These are phyloP conservation scores for Cordia subcordata DNA, from an alignment of 257 asterid species.

Conservation along the genomic window DNA sequence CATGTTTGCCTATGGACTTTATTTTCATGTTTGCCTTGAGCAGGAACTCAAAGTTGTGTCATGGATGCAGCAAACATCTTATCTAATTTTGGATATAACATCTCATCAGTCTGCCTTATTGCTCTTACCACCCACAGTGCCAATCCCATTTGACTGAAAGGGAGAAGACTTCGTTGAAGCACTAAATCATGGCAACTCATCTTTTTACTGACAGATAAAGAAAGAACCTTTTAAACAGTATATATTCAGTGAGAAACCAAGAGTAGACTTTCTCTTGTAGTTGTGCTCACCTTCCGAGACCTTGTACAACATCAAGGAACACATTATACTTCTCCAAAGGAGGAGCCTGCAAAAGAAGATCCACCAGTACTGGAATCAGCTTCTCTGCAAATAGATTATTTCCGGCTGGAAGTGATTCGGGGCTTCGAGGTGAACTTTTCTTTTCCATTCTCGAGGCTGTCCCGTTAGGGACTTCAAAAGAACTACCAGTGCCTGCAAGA, in stretches of 20 bases:
- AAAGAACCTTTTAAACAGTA: not conserved
- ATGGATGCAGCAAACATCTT: too few relatives aligned
- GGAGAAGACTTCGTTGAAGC: not conserved
- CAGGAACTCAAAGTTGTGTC: too few relatives aligned
- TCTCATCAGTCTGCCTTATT: too few relatives aligned
- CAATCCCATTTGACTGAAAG: not conserved
- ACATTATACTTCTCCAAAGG: constrained; percentile 52
- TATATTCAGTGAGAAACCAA: not conserved
- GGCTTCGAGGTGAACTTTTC: constrained; percentile 25
- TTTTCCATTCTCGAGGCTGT: constrained; percentile 32
- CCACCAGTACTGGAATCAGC: constrained; percentile 76
- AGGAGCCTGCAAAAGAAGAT: constrained; percentile 76
- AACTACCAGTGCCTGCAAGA: constrained; percentile 19
- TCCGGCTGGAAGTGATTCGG: constrained; percentile 30
- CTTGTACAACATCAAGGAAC: constrained; percentile 63
- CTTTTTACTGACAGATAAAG: not conserved
- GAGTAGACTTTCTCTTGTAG: constrained; percentile 4
- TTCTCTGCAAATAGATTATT: constrained; percentile 69
- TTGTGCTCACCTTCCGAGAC: constrained; percentile 91
- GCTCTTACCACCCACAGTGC: too few relatives aligned
- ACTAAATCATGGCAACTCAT: not conserved
- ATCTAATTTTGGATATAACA: too few relatives aligned
- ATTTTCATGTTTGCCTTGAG: too few relatives aligned
- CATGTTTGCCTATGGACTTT: too few relatives aligned
- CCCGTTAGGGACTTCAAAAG: constrained; percentile 31